Conservation (phyloP, 768 basidiomycete species). For the Paxillus involutus region DNA sequence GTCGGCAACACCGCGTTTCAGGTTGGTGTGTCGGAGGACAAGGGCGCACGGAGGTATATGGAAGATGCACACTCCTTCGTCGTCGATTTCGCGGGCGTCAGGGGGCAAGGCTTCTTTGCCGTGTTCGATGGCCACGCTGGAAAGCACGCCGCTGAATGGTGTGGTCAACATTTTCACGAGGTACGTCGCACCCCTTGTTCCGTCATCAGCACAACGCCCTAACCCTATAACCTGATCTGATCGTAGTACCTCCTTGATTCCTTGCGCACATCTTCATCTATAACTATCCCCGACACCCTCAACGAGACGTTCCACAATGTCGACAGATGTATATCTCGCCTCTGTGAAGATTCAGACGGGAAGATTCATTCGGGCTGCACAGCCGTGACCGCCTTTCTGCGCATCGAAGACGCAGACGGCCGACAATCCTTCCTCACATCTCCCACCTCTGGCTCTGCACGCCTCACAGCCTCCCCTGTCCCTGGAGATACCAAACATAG, state of each 20-base stretch:
- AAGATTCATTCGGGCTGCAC: slow-evolving; percentile 98
- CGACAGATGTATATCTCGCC: slow-evolving; percentile 76
- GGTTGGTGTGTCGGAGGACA: slow-evolving; percentile 75
- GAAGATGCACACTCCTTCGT: slow-evolving; percentile 97
- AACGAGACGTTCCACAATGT: slow-evolving; percentile 95
- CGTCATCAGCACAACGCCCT: not conserved
- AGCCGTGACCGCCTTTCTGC: slow-evolving; percentile 92
- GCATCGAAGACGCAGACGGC: slow-evolving; percentile 81
- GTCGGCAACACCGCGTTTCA: slow-evolving; percentile 62
- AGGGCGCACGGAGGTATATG: slow-evolving; percentile 89
- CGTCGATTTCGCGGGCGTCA: slow-evolving; percentile 86
- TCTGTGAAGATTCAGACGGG: slow-evolving; percentile 85
- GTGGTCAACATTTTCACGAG: slow-evolving; percentile 94
- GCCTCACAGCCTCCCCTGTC: slow-evolving; percentile 34
- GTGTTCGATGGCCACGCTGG: slow-evolving; percentile 99
- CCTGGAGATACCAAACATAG: slow-evolving; percentile 29
- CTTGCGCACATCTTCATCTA: slow-evolving; percentile 57
- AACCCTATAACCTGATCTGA: slow-evolving; percentile 7
- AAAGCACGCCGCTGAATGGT: slow-evolving; percentile 99
- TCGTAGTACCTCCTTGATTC: slow-evolving; percentile 63
- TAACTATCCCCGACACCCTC: slow-evolving; percentile 80
- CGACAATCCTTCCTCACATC: slow-evolving; percentile 62
- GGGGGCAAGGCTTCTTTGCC: slow-evolving; percentile 97
- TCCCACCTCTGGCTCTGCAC: slow-evolving; percentile 26
- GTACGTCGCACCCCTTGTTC: slow-evolving; percentile 35